phyloP scores from a whole-genome alignment of 345 rosid species.

The Eutrema yunnanense region DNA sequence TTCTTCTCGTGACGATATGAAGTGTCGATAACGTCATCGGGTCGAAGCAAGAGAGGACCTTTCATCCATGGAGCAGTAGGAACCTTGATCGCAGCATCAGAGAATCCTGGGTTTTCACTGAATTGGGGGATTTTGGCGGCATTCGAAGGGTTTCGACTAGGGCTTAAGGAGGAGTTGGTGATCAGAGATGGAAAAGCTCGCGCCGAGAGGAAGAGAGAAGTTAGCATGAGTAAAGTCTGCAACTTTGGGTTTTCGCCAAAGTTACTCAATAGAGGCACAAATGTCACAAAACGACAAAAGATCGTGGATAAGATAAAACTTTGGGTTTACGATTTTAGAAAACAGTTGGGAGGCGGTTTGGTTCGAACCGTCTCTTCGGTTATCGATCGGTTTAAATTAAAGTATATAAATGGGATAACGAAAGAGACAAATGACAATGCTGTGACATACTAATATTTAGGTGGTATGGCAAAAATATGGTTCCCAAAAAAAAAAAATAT shows the following conservation, averaged over 20 bases:
- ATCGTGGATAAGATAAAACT: constrained; percentile 1
- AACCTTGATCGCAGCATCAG: constrained; percentile 20
- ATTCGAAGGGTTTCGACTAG: constrained; percentile 20
- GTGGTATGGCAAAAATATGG: neutral
- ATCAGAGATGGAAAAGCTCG: constrained; percentile 10
- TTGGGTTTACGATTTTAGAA: neutral
- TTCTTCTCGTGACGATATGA: constrained; percentile 19
- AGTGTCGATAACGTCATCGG: constrained; percentile 39
- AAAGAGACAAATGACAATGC: neutral
- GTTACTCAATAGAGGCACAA: neutral
- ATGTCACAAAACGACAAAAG: neutral
- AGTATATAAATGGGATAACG: neutral
- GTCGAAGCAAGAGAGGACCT: constrained; percentile 47
- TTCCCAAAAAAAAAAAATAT: neutral
- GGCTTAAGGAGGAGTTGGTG: constrained; percentile 23
- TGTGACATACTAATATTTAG: neutral
- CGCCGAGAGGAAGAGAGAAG: constrained; percentile 19
- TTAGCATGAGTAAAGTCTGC: constrained; percentile 2
- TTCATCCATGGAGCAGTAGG: constrained; percentile 78
- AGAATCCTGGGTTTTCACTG: neutral
- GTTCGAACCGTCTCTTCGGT: neutral
- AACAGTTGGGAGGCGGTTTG: neutral
- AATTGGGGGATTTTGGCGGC: neutral
- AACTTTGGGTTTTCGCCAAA: neutral
- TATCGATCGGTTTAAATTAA: neutral